These are phyloP conservation scores for Pholiota molesta DNA, from an alignment of 768 basidiomycete species.

Conservation along the genomic window DNA sequence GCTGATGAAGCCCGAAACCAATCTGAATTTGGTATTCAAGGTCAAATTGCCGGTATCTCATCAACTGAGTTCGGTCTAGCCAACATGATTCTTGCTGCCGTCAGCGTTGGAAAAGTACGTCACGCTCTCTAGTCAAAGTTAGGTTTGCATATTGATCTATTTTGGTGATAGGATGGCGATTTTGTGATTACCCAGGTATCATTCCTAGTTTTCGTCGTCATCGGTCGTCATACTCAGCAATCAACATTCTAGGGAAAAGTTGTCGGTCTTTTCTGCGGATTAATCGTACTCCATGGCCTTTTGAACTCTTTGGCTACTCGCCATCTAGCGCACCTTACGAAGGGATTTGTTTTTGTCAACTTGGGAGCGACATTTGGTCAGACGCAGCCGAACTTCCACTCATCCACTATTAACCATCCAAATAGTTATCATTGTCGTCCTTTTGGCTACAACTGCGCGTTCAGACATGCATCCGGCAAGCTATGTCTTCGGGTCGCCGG, in stretches of 20 bases:
- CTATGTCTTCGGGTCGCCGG: constrained; percentile 80
- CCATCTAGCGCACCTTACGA: constrained; percentile 73
- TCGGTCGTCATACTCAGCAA: neutral
- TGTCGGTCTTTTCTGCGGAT: constrained; percentile 75
- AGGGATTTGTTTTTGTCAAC: constrained; percentile 85
- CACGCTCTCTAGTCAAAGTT: constrained; percentile 2
- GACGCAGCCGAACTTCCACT: constrained; percentile 20
- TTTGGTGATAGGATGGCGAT: constrained; percentile 46
- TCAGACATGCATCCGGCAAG: constrained; percentile 78
- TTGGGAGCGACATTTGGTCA: constrained; percentile 73
- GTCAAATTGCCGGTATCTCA: constrained; percentile 84
- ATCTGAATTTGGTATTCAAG: constrained; percentile 29
- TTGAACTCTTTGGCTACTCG: constrained; percentile 79
- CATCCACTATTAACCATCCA: neutral
- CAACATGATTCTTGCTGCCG: constrained; percentile 81
- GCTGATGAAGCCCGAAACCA: constrained; percentile 4
- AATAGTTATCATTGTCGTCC: constrained; percentile 80
- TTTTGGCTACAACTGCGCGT: constrained; percentile 73
- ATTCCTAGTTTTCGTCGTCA: neutral
- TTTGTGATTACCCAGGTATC: constrained; percentile 57
- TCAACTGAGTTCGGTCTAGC: constrained; percentile 85
- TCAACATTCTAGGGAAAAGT: constrained; percentile 53
- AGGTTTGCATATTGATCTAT: neutral
- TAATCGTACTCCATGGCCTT: constrained; percentile 79
- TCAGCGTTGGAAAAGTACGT: constrained; percentile 55